A percentile compares a stretch with the other conserved stretches of the same genome.
Conservation (phyloP, 208 protist species). For the Histomonas meleagridis region DNA sequence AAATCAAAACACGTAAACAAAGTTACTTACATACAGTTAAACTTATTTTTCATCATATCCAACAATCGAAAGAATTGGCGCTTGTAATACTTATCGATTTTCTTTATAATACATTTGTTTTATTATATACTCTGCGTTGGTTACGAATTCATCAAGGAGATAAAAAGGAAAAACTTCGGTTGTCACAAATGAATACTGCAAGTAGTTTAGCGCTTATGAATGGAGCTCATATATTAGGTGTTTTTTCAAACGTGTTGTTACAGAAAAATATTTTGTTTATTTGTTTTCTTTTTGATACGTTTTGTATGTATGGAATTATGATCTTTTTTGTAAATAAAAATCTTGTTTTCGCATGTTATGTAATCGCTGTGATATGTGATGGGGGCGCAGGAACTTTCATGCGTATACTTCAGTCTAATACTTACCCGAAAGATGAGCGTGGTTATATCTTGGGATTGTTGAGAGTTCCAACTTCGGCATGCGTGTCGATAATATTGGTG, state of each 20-base stretch:
- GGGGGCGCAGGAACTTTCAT: not conserved
- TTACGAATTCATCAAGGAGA: not conserved
- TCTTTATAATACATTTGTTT: not conserved
- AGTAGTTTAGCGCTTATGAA: not conserved
- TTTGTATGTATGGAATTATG: not conserved
- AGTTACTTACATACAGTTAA: not conserved
- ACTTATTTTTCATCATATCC: not conserved
- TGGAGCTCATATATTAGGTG: not conserved
- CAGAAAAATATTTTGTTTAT: not conserved
- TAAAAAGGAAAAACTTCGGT: conserved; percentile 2
- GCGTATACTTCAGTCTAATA: not conserved
- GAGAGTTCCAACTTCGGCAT: not conserved
- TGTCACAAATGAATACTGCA: not conserved
- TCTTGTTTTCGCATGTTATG: not conserved
- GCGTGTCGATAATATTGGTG: not conserved
- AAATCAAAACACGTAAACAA: not conserved
- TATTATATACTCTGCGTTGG: not conserved
- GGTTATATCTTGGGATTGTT: not conserved
- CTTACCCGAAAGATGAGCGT: not conserved
- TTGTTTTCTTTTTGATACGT: not conserved
- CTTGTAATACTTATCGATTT: not conserved
- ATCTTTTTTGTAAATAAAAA: not conserved
- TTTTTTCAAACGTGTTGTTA: not conserved
- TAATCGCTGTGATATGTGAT: not conserved
- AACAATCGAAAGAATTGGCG: not conserved